Percentiles rank a stretch among this genome's conserved stretches.
Conservation (phyloP, 1,284 basidiomycete species). For the Psilocybe mexicana region DNA sequence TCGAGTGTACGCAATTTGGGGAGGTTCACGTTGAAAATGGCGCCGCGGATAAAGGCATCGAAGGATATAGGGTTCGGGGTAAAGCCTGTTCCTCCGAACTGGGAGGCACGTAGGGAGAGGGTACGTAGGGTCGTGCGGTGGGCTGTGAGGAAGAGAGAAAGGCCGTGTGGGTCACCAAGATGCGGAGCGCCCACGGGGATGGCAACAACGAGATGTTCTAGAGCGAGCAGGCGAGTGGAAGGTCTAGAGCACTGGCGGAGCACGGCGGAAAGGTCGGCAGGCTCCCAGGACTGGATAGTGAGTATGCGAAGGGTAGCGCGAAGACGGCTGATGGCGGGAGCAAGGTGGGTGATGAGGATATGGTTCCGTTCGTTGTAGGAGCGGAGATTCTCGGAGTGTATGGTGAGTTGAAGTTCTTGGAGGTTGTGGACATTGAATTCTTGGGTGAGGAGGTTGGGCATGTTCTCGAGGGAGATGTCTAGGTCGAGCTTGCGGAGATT, state of each 20-base stretch:
- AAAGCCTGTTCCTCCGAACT: conserved; percentile 33
- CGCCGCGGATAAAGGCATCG: conserved; percentile 34
- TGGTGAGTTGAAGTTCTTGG: conserved; percentile 41
- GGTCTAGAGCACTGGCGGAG: conserved; percentile 25
- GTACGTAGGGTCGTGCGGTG: conserved; percentile 34
- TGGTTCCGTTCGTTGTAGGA: conserved; percentile 22
- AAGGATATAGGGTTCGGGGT: conserved; percentile 30
- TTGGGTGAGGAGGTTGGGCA: conserved; percentile 33
- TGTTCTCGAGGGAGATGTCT: conserved; percentile 43
- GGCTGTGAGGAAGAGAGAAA: conserved; percentile 34
- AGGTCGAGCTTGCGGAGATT: conserved; percentile 41
- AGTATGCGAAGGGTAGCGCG: conserved; percentile 36
- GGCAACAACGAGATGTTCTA: conserved; percentile 35
- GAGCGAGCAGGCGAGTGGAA: conserved; percentile 28
- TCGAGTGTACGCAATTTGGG: conserved; percentile 36
- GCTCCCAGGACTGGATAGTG: conserved; percentile 40
- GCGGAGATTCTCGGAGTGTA: conserved; percentile 37
- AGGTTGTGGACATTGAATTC: conserved; percentile 31
- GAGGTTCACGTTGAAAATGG: conserved; percentile 28
- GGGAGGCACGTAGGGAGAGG: conserved; percentile 39
- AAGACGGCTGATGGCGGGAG: conserved; percentile 35
- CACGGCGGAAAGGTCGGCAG: conserved; percentile 39
- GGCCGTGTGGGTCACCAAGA: conserved; percentile 37
- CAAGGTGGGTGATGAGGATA: conserved; percentile 32
- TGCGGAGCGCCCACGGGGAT: conserved; percentile 38